Percentiles rank a stretch among this genome's conserved stretches.
Evolutionary conservation across 2,329 filamentous ascomycete species (phyloP).

Genomic region (Chaetomium sp.): DNA sequence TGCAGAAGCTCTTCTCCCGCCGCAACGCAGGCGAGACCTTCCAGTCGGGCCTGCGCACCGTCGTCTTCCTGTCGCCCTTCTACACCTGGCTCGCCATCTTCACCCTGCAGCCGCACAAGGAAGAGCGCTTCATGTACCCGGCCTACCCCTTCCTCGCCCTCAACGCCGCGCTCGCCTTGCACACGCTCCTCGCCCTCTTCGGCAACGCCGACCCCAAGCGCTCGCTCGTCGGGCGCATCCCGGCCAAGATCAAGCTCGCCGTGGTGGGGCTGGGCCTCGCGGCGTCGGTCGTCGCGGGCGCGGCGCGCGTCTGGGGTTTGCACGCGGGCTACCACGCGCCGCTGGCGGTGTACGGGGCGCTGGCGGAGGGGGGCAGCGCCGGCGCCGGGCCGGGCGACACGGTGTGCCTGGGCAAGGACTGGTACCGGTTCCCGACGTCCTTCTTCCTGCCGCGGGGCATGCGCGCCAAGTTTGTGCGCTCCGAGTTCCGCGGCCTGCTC

Average conservation of each 20-base stretch:
- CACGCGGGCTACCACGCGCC: conserved; percentile 84
- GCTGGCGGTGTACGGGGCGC: conserved; percentile 66
- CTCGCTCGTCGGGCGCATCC: conserved; percentile 68
- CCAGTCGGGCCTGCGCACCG: conserved; percentile 70
- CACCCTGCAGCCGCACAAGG: conserved; percentile 90
- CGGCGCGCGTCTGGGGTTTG: conserved; percentile 74
- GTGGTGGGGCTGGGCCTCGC: conserved; percentile 63
- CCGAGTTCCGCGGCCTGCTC: conserved; percentile 84
- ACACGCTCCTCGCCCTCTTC: conserved; percentile 75
- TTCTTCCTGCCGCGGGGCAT: conserved; percentile 86
- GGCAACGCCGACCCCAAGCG: conserved; percentile 68
- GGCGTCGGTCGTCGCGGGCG: conserved; percentile 64
- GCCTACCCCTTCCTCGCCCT: conserved; percentile 87
- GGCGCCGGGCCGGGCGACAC: conserved; percentile 64
- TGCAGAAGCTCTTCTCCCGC: conserved; percentile 68
- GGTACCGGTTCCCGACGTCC: conserved; percentile 95
- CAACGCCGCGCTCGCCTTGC: conserved; percentile 82
- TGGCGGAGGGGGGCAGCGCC: conserved; percentile 51
- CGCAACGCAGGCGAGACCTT: conserved; percentile 59
- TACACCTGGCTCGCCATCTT: conserved; percentile 96
- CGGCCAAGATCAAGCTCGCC: conserved; percentile 71
- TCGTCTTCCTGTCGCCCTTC: conserved; percentile 81
- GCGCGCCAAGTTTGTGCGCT: conserved; percentile 85
- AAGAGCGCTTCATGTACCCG: conserved; percentile 98
- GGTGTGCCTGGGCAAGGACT: conserved; percentile 93